Conservation (phyloP, 1,284 basidiomycete genomes). For the Volvariella surrecta region DNA sequence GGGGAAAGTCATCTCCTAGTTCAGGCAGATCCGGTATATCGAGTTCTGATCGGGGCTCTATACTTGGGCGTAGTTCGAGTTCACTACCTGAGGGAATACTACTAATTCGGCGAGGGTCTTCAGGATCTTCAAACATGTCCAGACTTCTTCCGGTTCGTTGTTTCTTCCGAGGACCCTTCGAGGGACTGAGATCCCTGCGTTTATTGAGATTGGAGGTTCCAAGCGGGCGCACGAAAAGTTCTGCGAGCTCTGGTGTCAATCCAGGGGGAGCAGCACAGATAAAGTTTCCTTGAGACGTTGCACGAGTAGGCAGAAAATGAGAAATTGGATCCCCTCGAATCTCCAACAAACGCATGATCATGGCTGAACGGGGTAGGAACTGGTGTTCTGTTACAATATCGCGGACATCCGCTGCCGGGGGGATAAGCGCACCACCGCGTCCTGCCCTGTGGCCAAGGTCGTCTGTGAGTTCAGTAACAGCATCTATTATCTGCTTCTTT, state of each 20-base stretch:
- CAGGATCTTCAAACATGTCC: constrained; percentile 52
- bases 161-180: constrained; percentile 54
- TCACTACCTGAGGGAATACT: constrained; percentile 59
- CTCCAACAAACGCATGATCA: constrained; percentile 75
- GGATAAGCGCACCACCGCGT: constrained; percentile 45
- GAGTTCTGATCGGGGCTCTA: constrained; percentile 45
- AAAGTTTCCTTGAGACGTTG: constrained; percentile 61
- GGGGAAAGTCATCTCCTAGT: constrained; percentile 55
- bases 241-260: constrained; percentile 70
- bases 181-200: constrained; percentile 44
- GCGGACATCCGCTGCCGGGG: constrained; percentile 57
- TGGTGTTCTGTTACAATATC: constrained; percentile 72
- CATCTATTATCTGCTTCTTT: constrained; percentile 77
- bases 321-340: constrained; percentile 80
- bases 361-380: constrained; percentile 76
- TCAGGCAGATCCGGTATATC: constrained; percentile 49
- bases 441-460: constrained; percentile 50
- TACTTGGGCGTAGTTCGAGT: constrained; percentile 36
- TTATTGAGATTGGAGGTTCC: constrained; percentile 24
- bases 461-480: constrained; percentile 76
- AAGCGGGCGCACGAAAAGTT: constrained; percentile 79
- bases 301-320: constrained; percentile 78
- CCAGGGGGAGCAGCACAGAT: constrained; percentile 80
- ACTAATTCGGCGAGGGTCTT: constrained; percentile 56
- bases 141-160: constrained; percentile 41